Conservation (phyloP, 2,329 filamentous ascomycete species). For the Paracorniculantispora psalliotae region DNA sequence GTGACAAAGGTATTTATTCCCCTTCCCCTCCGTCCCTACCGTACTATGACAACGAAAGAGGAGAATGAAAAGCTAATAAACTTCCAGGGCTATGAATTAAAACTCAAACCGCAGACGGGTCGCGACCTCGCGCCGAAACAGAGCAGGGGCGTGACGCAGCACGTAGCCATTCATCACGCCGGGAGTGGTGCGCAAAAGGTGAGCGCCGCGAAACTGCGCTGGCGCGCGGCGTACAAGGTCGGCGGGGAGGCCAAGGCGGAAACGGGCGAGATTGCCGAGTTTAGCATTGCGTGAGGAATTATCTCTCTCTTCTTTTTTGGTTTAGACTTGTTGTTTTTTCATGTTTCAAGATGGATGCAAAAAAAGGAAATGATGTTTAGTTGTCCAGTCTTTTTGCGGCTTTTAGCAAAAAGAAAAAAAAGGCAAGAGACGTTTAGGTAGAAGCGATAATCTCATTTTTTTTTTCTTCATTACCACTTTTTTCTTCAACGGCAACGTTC, state of each 20-base stretch:
- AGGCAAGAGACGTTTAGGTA: background rate
- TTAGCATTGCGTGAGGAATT: conserved; percentile 61
- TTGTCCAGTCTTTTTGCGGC: background rate
- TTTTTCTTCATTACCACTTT: background rate
- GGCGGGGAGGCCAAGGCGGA: conserved; percentile 65
- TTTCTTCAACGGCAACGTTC: background rate
- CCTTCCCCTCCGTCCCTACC: no score
- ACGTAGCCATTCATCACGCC: conserved; percentile 69
- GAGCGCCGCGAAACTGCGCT: conserved; percentile 79
- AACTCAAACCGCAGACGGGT: conserved; percentile 80
- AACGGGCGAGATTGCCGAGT: conserved; percentile 76
- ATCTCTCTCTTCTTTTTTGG: no score
- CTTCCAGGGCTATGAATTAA: conserved; percentile 68
- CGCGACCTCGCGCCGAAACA: conserved; percentile 70
- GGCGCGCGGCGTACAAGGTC: conserved; percentile 77
- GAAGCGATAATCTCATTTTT: background rate
- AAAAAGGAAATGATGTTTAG: background rate
- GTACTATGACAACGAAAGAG: background rate
- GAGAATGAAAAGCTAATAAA: background rate
- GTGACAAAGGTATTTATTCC: conserved; percentile 72
- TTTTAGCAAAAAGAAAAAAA: background rate
- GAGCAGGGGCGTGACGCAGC: conserved; percentile 71
- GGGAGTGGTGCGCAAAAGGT: conserved; percentile 54
- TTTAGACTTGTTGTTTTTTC: background rate
- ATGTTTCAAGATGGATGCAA: background rate